These are phyloP conservation scores for Lentinula aciculospora DNA, from an alignment of 768 basidiomycete species.

Conservation along the genomic window DNA sequence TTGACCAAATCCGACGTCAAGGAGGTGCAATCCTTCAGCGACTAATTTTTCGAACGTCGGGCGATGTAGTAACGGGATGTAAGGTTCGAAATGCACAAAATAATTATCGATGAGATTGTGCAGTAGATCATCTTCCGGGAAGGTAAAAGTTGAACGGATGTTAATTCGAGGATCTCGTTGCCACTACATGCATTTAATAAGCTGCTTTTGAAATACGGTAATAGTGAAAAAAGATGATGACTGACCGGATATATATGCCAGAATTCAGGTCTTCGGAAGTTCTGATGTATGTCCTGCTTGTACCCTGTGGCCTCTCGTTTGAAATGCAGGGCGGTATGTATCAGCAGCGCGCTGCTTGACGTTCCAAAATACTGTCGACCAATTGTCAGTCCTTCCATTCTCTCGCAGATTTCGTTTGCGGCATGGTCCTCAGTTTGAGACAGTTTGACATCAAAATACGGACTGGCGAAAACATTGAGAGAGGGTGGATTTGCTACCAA, in stretches of 20 bases:
- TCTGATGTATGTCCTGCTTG: neutral
- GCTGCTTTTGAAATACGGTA: too few species aligned
- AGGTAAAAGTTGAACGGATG: slow-evolving; percentile 15
- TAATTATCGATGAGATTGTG: slow-evolving; percentile 53
- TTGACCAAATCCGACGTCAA: slow-evolving; percentile 38
- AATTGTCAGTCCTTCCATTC: neutral
- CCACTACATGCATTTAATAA: slow-evolving; percentile 1
- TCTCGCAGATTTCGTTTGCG: neutral
- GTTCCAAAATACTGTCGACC: neutral
- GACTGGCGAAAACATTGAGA: neutral
- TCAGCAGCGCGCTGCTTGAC: neutral
- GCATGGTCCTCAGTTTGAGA: neutral
- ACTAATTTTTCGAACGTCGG: slow-evolving; percentile 60
- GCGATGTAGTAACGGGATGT: slow-evolving; percentile 66
- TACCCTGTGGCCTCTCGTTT: neutral
- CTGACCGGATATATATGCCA: neutral
- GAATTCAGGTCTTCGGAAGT: neutral
- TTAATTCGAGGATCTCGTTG: neutral
- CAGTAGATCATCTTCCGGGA: slow-evolving; percentile 52
- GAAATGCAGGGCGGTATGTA: neutral
- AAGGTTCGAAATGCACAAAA: slow-evolving; percentile 50
- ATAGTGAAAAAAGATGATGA: neutral
- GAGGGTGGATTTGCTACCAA: neutral
- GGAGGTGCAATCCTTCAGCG: slow-evolving; percentile 41
- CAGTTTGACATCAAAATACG: neutral